A percentile compares a stretch with the other conserved stretches of the same genome.
Evolutionary conservation across 257 asterid species (phyloP).

Genomic region (Scutellaria minor): DNA sequence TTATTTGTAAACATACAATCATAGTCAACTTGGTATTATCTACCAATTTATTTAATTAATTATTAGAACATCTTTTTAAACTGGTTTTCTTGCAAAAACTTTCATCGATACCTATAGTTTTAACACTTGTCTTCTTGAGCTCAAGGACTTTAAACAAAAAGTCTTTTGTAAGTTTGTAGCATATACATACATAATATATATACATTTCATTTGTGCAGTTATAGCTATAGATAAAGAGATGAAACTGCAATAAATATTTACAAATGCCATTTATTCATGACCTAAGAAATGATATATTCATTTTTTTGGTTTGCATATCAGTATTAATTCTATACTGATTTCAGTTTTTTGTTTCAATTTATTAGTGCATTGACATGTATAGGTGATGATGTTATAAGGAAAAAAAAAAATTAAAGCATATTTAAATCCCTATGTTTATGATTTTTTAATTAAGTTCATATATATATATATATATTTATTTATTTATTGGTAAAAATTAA

Average conservation of each 20-base stretch:
- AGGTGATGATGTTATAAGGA: too few species aligned
- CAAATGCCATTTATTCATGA: too few species aligned
- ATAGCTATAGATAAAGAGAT: background rate
- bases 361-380: too few species aligned
- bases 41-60: background rate
- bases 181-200: background rate
- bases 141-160: slow-evolving; percentile 16
- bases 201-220: background rate
- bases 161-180: background rate
- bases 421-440: too few species aligned
- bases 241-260: background rate
- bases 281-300: too few species aligned
- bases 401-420: too few species aligned
- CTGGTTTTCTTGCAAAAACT: background rate
- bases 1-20: background rate
- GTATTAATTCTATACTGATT: too few species aligned
- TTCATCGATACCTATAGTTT: background rate
- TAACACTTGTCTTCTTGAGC: slow-evolving; percentile 27
- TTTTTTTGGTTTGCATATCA: too few species aligned
- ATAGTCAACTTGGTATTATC: background rate
- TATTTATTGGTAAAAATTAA: too few species aligned
- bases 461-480: too few species aligned
- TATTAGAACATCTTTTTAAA: slow-evolving; percentile 13
- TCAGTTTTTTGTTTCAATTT: too few species aligned
- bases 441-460: too few species aligned